Percentiles rank a stretch among this genome's conserved stretches.
Evolutionary conservation across 495 filamentous ascomycete species (phyloP).

Genomic region (Aspergillus diversus): DNA sequence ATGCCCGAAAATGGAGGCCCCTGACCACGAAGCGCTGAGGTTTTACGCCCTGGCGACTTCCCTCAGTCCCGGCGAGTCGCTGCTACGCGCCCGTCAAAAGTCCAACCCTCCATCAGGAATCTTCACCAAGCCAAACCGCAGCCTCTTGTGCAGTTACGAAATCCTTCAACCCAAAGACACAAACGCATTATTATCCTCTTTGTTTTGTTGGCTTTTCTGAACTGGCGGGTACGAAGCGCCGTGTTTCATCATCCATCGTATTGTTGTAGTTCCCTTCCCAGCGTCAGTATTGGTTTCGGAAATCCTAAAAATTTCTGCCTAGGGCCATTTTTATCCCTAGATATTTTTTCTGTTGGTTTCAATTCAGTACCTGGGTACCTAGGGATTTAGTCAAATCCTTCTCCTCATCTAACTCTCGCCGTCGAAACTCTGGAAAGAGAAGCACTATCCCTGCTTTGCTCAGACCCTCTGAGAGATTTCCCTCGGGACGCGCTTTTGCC

Average conservation of each 20-base stretch:
- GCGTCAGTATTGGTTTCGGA: not conserved
- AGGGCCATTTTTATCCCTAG: no score
- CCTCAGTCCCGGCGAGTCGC: not conserved
- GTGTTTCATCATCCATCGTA: not conserved
- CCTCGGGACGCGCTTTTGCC: no score
- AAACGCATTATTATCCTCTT: not conserved
- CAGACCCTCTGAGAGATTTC: no score
- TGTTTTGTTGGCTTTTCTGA: not conserved
- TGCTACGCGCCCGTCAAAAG: not conserved
- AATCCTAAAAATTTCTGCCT: no score
- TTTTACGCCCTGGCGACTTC: not conserved
- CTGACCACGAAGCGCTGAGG: not conserved
- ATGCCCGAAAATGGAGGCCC: no score
- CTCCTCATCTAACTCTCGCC: no score
- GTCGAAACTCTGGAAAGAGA: no score
- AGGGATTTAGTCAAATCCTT: no score
- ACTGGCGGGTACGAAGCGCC: not conserved
- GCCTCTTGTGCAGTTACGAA: not conserved
- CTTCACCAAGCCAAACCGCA: no score
- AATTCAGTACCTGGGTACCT: no score
- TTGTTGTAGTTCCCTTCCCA: not conserved
- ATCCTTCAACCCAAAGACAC: not conserved
- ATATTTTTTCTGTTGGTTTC: no score
- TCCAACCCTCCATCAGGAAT: not conserved
- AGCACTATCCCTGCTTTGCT: no score